Percentiles rank a stretch among this genome's conserved stretches.
These are phyloP conservation scores for Dryas octopetala DNA, from an alignment of 306 rosid genomes.

Conservation along the genomic window DNA sequence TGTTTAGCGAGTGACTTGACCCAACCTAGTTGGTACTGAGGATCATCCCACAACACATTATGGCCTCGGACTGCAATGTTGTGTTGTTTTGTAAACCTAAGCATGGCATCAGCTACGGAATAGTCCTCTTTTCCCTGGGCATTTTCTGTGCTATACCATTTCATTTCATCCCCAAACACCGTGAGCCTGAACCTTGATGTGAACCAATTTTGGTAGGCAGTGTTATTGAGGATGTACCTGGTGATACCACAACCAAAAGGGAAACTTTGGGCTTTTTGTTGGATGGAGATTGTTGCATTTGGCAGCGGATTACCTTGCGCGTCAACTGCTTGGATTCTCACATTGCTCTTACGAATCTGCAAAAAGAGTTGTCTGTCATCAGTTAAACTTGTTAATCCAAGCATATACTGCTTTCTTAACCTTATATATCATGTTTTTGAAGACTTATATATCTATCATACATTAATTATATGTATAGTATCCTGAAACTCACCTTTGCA, in stretches of 20 bases:
- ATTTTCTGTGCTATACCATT: conserved; percentile 62
- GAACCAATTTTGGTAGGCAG: conserved; percentile 63
- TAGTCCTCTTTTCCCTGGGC: conserved; percentile 46
- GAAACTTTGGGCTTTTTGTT: conserved; percentile 29
- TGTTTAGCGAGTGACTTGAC: conserved; percentile 39
- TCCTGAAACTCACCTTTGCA: conserved; percentile 35
- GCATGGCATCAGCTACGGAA: conserved; percentile 48
- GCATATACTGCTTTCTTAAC: too few relatives aligned
- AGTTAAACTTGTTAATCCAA: not conserved
- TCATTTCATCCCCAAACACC: conserved; percentile 71
- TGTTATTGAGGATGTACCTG: conserved; percentile 42
- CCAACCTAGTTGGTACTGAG: conserved; percentile 46
- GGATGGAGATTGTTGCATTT: conserved; percentile 45
- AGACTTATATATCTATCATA: too few relatives aligned
- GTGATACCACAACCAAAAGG: conserved; percentile 66
- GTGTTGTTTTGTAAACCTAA: conserved; percentile 41
- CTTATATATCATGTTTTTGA: too few relatives aligned
- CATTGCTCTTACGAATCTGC: conserved; percentile 55
- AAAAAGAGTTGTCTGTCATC: too few relatives aligned
- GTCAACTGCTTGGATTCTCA: conserved; percentile 45
- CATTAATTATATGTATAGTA: not conserved
- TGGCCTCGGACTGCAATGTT: conserved; percentile 63
- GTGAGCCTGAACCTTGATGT: conserved; percentile 54
- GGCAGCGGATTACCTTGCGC: conserved; percentile 43
- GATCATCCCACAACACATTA: conserved; percentile 69